Base-by-base conservation (phyloP, 371 early-diverging fungal genomes). In the Mycotypha africana region DNA sequence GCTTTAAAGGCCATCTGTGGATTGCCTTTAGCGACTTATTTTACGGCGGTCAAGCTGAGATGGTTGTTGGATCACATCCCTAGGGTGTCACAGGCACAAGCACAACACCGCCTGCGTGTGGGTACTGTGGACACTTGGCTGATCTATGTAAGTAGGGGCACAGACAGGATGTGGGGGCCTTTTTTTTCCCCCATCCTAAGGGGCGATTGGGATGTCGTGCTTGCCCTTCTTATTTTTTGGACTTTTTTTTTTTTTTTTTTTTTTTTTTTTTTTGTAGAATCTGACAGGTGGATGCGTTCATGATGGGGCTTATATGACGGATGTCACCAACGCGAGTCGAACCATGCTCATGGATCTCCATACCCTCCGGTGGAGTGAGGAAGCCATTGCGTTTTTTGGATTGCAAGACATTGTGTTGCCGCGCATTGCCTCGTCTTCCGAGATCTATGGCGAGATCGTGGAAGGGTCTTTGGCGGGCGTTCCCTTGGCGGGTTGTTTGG, bases 81-180 rank as follows among this genome's bases (percentile, higher is more conserved):
- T 2, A 75, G 56, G 15, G 92, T 92, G 25, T 63, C 79, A 59
- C 65, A 62, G 23, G 72, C 72, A 4, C 38, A 46, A 11, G 49
- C 56, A 12, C 45, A 72, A 44, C 49, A 50, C 8, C 53, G 66
- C 12, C 37, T 63, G 39, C 68, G 78, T 61, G 85, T 95, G 57
- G 95, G 97, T 40, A 97, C 93, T 0, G 79, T 97, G 24, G 97
- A 97, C 62, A 80, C 93, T 12, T 97, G 97, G 96, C 40, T 70
- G 12, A 65, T 70, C 30, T 66, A 61, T 45, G 69, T 63, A 57
- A 37, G 59, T 52, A 21, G 25, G n/a, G n/a, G n/a, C n/a, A n/a
- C n/a, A n/a, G n/a, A n/a, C n/a, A n/a, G n/a, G n/a, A n/a, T n/a
- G n/a, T n/a, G n/a, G n/a, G 16, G 20, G n/a, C 12, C 21, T 28